phyloP scores from a whole-genome alignment of 2,329 filamentous ascomycete species.

The Beauveria asiatica region DNA sequence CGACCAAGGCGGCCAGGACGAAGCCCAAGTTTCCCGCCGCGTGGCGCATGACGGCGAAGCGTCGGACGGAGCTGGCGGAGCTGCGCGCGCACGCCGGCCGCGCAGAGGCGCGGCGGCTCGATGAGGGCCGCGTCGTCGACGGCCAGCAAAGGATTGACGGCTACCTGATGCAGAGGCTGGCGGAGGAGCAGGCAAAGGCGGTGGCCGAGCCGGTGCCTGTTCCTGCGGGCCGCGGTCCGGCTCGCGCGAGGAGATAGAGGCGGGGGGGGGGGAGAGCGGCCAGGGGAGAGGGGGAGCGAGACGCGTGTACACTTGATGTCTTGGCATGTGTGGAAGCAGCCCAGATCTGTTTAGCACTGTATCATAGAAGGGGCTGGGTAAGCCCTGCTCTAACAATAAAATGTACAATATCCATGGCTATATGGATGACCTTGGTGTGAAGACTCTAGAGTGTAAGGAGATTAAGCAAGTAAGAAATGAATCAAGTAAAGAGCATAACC shows the following conservation, averaged over 20 bases:
- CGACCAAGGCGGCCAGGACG: conserved; percentile 37
- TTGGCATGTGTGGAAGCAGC: background rate
- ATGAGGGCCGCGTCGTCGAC: conserved; percentile 50
- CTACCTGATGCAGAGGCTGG: conserved; percentile 23
- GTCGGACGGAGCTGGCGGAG: conserved; percentile 56
- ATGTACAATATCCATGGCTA: background rate
- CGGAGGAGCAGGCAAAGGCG: conserved; percentile 27
- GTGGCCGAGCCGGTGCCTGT: conserved; percentile 1
- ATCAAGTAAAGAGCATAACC: too few relatives aligned
- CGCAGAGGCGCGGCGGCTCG: conserved; percentile 45
- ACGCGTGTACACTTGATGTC: background rate
- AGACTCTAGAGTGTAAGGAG: too few relatives aligned
- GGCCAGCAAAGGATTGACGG: conserved; percentile 41
- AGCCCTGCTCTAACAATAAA: background rate
- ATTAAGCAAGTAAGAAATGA: too few relatives aligned
- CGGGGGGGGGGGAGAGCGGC: too few relatives aligned
- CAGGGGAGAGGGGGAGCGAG: too few relatives aligned
- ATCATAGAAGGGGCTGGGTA: background rate
- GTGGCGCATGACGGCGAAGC: conserved; percentile 71
- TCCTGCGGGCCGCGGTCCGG: background rate
- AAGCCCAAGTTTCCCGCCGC: conserved; percentile 67
- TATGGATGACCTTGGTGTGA: too few relatives aligned
- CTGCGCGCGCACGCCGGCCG: conserved; percentile 43
- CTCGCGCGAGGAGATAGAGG: background rate
- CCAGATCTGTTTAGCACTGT: background rate